Percentiles rank a stretch among this genome's conserved stretches.
These are phyloP conservation scores for Aegilops bicornis DNA, from an alignment of 176 grass and related monocot genomes.

Conservation along the genomic window DNA sequence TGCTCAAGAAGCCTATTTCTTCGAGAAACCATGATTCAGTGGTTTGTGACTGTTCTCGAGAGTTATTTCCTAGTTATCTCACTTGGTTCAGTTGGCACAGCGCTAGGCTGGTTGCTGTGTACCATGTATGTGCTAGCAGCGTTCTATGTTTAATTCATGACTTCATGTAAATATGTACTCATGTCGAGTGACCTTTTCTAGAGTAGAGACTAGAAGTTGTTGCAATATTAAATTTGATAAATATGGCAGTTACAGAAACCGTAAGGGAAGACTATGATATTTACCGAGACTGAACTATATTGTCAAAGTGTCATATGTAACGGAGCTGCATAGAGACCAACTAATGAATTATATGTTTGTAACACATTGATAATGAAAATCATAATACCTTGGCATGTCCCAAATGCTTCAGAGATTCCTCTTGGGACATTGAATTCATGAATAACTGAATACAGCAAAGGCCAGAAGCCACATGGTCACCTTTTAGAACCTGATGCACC, in stretches of 20 bases:
- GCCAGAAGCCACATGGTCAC: conserved; percentile 90
- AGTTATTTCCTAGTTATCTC: background rate
- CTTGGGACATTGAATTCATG: conserved; percentile 89
- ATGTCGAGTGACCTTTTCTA: background rate
- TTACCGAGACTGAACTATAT: conserved; percentile 4
- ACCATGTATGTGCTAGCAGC: background rate
- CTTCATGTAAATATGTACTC: background rate
- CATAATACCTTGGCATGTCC: conserved; percentile 73
- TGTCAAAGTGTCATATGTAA: background rate
- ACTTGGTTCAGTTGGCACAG: background rate
- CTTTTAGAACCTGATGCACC: conserved; percentile 78
- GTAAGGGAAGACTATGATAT: background rate
- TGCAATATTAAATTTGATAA: background rate
- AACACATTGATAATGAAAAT: background rate
- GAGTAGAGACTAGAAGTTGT: background rate
- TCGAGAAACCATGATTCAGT: background rate
- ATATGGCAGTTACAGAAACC: background rate
- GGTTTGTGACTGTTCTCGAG: background rate
- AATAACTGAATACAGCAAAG: conserved; percentile 95
- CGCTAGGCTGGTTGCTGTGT: background rate
- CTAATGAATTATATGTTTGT: conserved; percentile 3
- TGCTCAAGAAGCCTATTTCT: background rate
- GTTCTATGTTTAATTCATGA: background rate
- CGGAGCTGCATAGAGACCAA: background rate
- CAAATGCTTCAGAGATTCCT: conserved; percentile 91